Evolutionary conservation across 1,284 basidiomycete genomes (phyloP).

Genomic region (Ganoderma resinaceum): DNA sequence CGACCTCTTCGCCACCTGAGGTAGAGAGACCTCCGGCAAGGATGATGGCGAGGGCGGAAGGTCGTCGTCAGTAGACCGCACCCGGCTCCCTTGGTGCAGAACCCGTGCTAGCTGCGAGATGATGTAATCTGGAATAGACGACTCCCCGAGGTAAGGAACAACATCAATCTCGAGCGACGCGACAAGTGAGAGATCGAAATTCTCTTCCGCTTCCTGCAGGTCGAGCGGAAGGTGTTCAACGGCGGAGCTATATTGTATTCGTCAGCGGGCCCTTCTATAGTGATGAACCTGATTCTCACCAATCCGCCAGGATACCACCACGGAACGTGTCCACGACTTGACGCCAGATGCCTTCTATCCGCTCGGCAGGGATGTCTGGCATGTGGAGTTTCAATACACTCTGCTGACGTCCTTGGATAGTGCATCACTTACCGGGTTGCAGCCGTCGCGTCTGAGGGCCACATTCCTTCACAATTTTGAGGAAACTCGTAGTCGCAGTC

Average conservation of each 20-base stretch:
- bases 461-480: conserved; percentile 73
- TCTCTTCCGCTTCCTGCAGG: conserved; percentile 82
- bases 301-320: conserved; percentile 86
- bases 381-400: background rate
- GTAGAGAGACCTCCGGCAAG: conserved; percentile 22
- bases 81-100: conserved; percentile 76
- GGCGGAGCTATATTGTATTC: conserved; percentile 48
- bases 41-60: conserved; percentile 35
- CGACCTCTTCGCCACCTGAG: background rate
- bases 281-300: conserved; percentile 53
- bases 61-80: conserved; percentile 58
- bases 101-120: conserved; percentile 75
- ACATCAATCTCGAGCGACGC: conserved; percentile 82
- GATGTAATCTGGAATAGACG: conserved; percentile 76
- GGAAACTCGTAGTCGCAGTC: conserved; percentile 80
- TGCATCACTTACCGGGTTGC: conserved; percentile 48
- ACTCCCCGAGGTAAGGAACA: conserved; percentile 75
- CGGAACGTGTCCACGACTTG: conserved; percentile 86
- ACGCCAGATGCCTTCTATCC: conserved; percentile 83
- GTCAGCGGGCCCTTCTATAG: conserved; percentile 2
- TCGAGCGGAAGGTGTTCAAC: conserved; percentile 65
- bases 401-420: background rate
- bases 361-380: conserved; percentile 63
- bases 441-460: conserved; percentile 56
- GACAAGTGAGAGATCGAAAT: conserved; percentile 87